Evolutionary conservation across 805 yeast genomes (phyloP), one percentile per base, ranked within the genome.

Genomic region (Lipomyces sp.): DNA sequence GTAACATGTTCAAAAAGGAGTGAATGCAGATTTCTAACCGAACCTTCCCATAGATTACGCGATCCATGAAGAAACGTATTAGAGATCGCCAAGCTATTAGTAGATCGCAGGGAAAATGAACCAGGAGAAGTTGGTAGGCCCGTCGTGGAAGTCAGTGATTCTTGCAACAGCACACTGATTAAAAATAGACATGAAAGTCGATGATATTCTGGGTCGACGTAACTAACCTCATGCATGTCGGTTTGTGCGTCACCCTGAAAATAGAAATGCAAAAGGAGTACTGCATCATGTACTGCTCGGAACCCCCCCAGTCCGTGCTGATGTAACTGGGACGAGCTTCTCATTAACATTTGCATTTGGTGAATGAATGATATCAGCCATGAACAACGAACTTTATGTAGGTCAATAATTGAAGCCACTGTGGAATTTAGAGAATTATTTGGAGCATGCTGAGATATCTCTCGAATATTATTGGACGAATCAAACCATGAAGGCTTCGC

Each of bases 301-400:
- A 13, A 10, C 15, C 11, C 4, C 45, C n/a, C 45, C 3, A 39
- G 45, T 39, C 45, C 45, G 5, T 39, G 15, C 45, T 10, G 13
- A 39, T 39, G 15, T 39, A 39, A 10, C 45, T 39, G n/a, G 45
- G 45, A 39, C 11, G 45, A 39, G 15, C 45, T 39, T 39, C 45
- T 10, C 45, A 39, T 39, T 39, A 39, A 39, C 11, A n/a, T 39
- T 39, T n/a, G 45, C 45, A 39, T 39, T 4, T 39, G n/a, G 2
- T 39, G 45, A 39, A 39, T 39, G 45, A 39, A 39, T 10, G 45
- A 39, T 39, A 39, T 39, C 45, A 39, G 45, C 45, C 45, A 39
- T 39, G 15, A 39, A n/a, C 45, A 39, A n/a, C 15, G 15, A 39
- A 39, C 15, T 39, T 39, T 39, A 39, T 39, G 45, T 4, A 39